phyloP scores from a whole-genome alignment of 768 basidiomycete species.

The Termitomyces titanicus region DNA sequence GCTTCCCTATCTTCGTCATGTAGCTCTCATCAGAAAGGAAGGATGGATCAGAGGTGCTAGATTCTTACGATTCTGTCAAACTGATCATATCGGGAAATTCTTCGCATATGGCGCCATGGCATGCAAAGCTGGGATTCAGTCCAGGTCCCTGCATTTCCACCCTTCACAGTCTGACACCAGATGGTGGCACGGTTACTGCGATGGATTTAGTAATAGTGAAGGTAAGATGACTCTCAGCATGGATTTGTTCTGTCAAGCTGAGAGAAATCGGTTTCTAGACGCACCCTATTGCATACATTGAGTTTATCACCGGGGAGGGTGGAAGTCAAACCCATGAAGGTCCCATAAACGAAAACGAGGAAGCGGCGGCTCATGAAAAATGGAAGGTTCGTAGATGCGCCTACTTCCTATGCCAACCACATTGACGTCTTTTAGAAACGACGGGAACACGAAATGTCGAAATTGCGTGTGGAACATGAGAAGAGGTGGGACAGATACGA shows the following conservation, averaged over 20 bases:
- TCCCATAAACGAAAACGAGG: constrained; percentile 69
- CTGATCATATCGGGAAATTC: constrained; percentile 81
- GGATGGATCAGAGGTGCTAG: constrained; percentile 80
- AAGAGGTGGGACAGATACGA: constrained; percentile 50
- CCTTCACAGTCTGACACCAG: constrained; percentile 70
- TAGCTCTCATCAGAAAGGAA: constrained; percentile 69
- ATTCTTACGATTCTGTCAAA: constrained; percentile 66
- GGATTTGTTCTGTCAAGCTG: neutral
- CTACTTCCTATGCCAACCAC: neutral
- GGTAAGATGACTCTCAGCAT: constrained; percentile 27
- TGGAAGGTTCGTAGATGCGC: constrained; percentile 63
- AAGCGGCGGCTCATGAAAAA: constrained; percentile 48
- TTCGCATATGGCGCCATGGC: constrained; percentile 83
- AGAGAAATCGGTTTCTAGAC: constrained; percentile 32
- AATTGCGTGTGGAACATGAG: constrained; percentile 54
- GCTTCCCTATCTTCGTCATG: neutral
- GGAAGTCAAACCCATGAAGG: constrained; percentile 52
- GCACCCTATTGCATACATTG: constrained; percentile 79
- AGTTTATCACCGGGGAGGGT: constrained; percentile 49
- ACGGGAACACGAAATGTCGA: constrained; percentile 54
- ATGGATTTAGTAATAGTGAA: constrained; percentile 74
- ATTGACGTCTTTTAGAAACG: constrained; percentile 38
- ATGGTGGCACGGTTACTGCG: constrained; percentile 76
- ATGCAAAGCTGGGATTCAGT: constrained; percentile 81
- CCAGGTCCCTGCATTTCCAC: constrained; percentile 65